Percentiles rank a stretch among this genome's conserved stretches.
Evolutionary conservation across 2,329 filamentous ascomycete genomes (phyloP).

Genomic region (Aureobasidium mangrovei): DNA sequence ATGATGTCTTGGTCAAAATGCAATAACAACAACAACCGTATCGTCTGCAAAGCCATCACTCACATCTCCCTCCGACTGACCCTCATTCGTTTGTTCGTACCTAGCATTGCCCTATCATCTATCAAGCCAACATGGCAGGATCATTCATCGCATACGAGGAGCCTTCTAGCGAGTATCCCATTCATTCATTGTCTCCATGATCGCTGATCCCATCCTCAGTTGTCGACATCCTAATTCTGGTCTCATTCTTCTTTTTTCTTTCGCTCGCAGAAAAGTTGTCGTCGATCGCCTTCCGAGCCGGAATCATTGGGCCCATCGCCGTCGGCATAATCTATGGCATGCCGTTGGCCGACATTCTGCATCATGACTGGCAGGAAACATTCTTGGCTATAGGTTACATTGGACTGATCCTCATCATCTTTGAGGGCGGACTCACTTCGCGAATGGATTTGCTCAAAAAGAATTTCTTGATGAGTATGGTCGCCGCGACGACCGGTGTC

Average conservation of each 20-base stretch:
- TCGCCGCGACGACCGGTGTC: conserved; percentile 38
- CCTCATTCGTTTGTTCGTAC: too few relatives aligned
- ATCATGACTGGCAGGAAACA: conserved; percentile 36
- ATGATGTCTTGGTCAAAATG: too few relatives aligned
- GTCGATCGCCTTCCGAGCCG: conserved; percentile 34
- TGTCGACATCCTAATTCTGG: conserved; percentile 32
- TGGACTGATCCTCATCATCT: conserved; percentile 43
- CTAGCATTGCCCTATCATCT: too few relatives aligned
- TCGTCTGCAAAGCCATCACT: too few relatives aligned
- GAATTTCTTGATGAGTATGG: conserved; percentile 36
- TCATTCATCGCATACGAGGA: conserved; percentile 9
- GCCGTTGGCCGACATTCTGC: conserved; percentile 39
- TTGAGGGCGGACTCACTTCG: conserved; percentile 42
- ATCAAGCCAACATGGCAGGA: neutral
- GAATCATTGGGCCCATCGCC: conserved; percentile 40
- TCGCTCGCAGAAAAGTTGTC: conserved; percentile 35
- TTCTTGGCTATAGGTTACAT: conserved; percentile 42
- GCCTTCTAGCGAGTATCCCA: conserved; percentile 10
- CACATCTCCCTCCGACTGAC: too few relatives aligned
- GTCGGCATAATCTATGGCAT: conserved; percentile 41
- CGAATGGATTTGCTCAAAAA: conserved; percentile 39
- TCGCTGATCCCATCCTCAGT: conserved; percentile 22
- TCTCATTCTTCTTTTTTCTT: conserved; percentile 40
- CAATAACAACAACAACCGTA: too few relatives aligned
- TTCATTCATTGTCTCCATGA: conserved; percentile 18